Percentiles rank a stretch among this genome's conserved stretches.
Evolutionary conservation across 1,284 basidiomycete species (phyloP).

Genomic region (Mycocalia duriaeana): DNA sequence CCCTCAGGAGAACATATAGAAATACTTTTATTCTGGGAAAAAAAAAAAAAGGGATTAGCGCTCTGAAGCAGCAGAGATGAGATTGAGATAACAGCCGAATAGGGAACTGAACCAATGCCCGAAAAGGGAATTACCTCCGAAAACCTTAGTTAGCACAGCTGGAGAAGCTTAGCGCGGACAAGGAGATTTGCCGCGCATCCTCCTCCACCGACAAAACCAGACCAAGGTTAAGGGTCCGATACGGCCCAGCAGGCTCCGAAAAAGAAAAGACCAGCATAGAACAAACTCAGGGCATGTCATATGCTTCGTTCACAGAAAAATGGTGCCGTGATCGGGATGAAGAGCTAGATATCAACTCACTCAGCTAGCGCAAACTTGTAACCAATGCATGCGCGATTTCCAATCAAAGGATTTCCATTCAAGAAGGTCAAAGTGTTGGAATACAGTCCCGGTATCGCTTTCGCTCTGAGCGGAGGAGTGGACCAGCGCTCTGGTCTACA

Average conservation of each 20-base stretch:
- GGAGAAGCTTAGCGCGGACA: background rate
- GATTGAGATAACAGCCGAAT: too few species aligned
- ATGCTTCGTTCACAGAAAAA: too few species aligned
- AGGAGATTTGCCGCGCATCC: too few species aligned
- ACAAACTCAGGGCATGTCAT: too few species aligned
- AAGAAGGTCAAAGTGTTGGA: constrained; percentile 66
- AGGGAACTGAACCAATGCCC: background rate
- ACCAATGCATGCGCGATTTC: constrained; percentile 67
- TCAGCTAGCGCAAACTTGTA: constrained; percentile 69
- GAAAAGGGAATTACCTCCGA: background rate
- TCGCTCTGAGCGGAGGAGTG: constrained; percentile 32
- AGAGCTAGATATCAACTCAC: constrained; percentile 34
- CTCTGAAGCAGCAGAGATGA: too few species aligned
- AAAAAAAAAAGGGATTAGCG: constrained; percentile 11
- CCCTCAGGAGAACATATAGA: constrained; percentile 50
- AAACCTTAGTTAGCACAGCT: background rate
- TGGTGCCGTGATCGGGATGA: constrained; percentile 2
- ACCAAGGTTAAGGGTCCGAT: background rate
- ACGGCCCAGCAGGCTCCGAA: too few species aligned
- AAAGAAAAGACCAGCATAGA: too few species aligned
- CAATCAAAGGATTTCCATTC: constrained; percentile 44
- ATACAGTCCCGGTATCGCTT: constrained; percentile 55
- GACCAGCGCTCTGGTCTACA: constrained; percentile 63
- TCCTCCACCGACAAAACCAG: too few species aligned
- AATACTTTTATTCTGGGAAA: constrained; percentile 55